Evolutionary conservation across 1,284 basidiomycete species (phyloP).

Genomic region (Golubevia sp.): DNA sequence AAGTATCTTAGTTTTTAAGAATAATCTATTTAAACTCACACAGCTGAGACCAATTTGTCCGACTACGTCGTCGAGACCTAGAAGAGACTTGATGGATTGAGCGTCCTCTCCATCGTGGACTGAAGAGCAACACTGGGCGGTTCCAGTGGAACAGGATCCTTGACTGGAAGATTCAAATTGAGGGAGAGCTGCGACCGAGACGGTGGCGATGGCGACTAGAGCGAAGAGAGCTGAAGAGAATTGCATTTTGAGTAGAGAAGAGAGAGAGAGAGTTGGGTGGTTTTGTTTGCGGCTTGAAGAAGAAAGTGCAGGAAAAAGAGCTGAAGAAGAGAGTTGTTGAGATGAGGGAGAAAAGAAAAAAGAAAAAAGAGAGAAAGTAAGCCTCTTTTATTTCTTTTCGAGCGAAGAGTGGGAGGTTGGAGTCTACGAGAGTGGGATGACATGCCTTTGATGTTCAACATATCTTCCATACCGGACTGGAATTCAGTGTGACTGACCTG

Average conservation of each 20-base stretch:
- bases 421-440: too few relatives aligned
- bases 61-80: constrained; percentile 25
- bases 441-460: too few relatives aligned
- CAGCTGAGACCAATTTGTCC: constrained; percentile 35
- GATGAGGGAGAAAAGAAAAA: too few relatives aligned
- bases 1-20: constrained; percentile 17
- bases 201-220: constrained; percentile 23
- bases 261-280: constrained; percentile 23
- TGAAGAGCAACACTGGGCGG: constrained; percentile 30
- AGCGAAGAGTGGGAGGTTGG: too few relatives aligned
- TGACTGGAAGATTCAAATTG: constrained; percentile 1
- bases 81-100: constrained; percentile 24
- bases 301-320: constrained; percentile 6
- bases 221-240: constrained; percentile 39
- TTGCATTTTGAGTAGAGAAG: constrained; percentile 39
- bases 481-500: too few relatives aligned
- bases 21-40: background rate
- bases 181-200: constrained; percentile 25
- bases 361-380: too few relatives aligned
- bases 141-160: constrained; percentile 28
- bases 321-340: constrained; percentile 15
- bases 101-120: constrained; percentile 19
- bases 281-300: constrained; percentile 24
- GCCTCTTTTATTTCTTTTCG: too few relatives aligned
- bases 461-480: too few relatives aligned